Base-by-base conservation (phyloP, 306 rosid species). In the Morella rubra region DNA sequence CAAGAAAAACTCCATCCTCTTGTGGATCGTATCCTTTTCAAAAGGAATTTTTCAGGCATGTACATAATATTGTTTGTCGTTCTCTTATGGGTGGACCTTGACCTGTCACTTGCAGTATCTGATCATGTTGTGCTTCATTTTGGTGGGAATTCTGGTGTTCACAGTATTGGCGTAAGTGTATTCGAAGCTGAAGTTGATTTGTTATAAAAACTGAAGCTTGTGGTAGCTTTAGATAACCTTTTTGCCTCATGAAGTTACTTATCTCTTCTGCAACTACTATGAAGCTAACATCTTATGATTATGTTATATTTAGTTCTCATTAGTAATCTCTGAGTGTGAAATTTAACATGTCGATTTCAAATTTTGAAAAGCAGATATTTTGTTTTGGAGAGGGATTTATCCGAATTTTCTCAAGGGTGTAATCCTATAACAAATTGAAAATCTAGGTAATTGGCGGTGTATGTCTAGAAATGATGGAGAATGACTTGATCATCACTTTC, bases 121-220 rank as follows among this genome's bases (percentile, higher is more conserved):
- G 88, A 85, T 89, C 76, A 11, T 86, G 87, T 32, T 95, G 84
- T 92, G 95, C 88, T 80, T 89, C 82, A 76, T 88, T 74, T 79
- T 92, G 89, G 84, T 92, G 56, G 98, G 90, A 40, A 90, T 95
- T 67, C 87, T 92, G 79, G 88, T 92, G 77, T 95, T 95, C 87
- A 95, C 98, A 0, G 98, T 95, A 67, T 75, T 90, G 83, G 98
- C 93, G 98, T 95, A 89, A 90, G 98, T 90, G 71, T 19, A 70
- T 19, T 7, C 71, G 54, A 69, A 18, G 71, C 19, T 24, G 44
- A 47, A 69, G 41, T 27, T 69, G 55, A 47, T 69, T 69, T 45
- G 5, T 49, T 42, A 16, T 64, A 20, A 14, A 41, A 40, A 64
- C 7, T 64, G 47, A 65, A 65, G 71, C 49, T 65, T 65, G 18